These are phyloP conservation scores for Umbelopsis sp. DNA, from an alignment of 371 early-diverging fungal species.

Conservation along the genomic window DNA sequence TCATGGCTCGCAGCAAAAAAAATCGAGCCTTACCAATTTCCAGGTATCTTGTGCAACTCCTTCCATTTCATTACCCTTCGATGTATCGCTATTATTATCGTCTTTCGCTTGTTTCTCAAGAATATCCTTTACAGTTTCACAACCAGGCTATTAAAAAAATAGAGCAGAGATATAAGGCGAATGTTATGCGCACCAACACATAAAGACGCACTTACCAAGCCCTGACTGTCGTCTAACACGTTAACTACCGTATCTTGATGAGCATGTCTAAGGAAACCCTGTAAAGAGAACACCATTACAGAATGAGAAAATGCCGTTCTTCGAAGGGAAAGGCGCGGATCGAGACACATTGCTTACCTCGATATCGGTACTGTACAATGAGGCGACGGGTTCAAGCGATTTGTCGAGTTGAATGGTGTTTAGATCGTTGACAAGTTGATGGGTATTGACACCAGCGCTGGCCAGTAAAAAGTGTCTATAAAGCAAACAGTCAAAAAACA, in stretches of 20 bases:
- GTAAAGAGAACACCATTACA: neutral
- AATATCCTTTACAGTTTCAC: constrained; percentile 4
- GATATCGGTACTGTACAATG: constrained; percentile 77
- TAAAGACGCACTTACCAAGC: constrained; percentile 43
- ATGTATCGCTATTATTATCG: neutral
- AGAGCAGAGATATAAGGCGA: constrained; percentile 22
- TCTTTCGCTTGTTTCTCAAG: neutral
- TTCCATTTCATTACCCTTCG: neutral
- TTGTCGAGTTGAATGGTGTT: constrained; percentile 63
- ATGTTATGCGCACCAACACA: too few species aligned
- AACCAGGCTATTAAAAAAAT: constrained; percentile 12
- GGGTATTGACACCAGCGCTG: constrained; percentile 75
- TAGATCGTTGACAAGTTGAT: constrained; percentile 57
- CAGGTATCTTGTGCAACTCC: neutral
- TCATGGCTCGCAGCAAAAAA: neutral
- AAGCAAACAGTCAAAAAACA: neutral
- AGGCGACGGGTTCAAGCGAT: constrained; percentile 71
- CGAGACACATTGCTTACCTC: constrained; percentile 43
- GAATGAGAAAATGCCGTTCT: neutral
- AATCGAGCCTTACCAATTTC: constrained; percentile 6
- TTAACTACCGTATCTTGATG: constrained; percentile 72
- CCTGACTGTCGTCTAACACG: constrained; percentile 68
- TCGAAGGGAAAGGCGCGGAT: neutral
- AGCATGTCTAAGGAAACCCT: constrained; percentile 70
- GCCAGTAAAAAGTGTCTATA: constrained; percentile 70